A percentile compares a stretch with the other conserved stretches of the same genome.
Evolutionary conservation across 1,284 basidiomycete species (phyloP).

Genomic region (Trametes hirsuta): DNA sequence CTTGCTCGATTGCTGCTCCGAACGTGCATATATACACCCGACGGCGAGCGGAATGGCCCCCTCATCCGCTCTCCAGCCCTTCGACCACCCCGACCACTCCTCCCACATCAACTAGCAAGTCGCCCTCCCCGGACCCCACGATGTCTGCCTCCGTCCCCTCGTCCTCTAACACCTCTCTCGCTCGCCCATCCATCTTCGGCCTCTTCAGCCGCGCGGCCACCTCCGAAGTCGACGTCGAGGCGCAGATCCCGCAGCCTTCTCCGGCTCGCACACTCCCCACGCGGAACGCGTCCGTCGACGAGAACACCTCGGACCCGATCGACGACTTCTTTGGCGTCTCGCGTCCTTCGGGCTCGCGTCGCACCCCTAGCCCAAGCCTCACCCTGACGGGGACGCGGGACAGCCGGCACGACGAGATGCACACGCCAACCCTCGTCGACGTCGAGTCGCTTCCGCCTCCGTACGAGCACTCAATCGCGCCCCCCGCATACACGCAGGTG

Average conservation of each 20-base stretch:
- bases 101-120: conserved; percentile 1
- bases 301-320: conserved; percentile 26
- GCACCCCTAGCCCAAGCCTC: conserved; percentile 13
- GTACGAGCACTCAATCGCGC: conserved; percentile 28
- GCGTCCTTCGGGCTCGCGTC: conserved; percentile 12
- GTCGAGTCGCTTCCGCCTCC: conserved; percentile 23
- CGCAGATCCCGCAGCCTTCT: conserved; percentile 10
- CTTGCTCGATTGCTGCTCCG: conserved; percentile 13
- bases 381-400: conserved; percentile 28
- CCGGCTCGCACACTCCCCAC: conserved; percentile 11
- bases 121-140: background rate
- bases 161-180: conserved; percentile 7
- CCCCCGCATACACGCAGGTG: conserved; percentile 29
- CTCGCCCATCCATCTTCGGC: conserved; percentile 15
- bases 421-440: conserved; percentile 8
- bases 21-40: conserved; percentile 7
- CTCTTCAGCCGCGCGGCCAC: conserved; percentile 16
- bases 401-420: conserved; percentile 33
- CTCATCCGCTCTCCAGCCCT: conserved; percentile 6
- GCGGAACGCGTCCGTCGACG: conserved; percentile 19
- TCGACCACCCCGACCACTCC: background rate
- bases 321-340: conserved; percentile 37
- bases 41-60: conserved; percentile 4
- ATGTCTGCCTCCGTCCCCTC: conserved; percentile 9
- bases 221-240: conserved; percentile 18